Evolutionary conservation across 768 basidiomycete species (phyloP), one percentile per base, ranked within the genome.

Genomic region (Mycena latifolia): DNA sequence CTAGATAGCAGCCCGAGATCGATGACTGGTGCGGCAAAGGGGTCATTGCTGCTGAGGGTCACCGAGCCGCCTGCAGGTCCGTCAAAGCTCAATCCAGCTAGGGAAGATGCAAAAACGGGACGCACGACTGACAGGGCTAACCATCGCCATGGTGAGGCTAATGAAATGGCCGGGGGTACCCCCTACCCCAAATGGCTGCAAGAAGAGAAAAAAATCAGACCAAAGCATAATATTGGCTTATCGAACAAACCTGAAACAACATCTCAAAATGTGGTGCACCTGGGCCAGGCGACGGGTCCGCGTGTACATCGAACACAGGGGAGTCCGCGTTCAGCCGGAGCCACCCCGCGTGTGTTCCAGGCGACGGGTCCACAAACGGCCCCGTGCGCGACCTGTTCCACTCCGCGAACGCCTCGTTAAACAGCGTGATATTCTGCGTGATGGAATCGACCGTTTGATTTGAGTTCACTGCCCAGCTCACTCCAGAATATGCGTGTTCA

Each of bases 351-450:
- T 48, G 20, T 3, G 46, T 31, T 5, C 57, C 57, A 3, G 57
- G 47, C 14, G 3, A 7, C 0, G 57, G 20, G 25, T 50, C 46
- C 0, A 50, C 47, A 7, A 59, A 48, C 12, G 57, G 57, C 11
- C 57, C 57, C 33, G 57, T 59, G 47, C 22, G 57, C 46, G 57
- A 59, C 37, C 2, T 50, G 14, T 59, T 59, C 57, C 57, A 59
- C 50, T n/a, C n/a, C n/a, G n/a, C n/a, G n/a, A n/a, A n/a, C n/a
- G n/a, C n/a, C n/a, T n/a, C n/a, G n/a, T n/a, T 59, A 29, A 28
- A 59, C 33, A 14, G 22, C 22, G 33, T 28, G n/a, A 33, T 14
- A 59, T 59, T 50, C 11, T 24, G 28, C 12, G 28, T 33, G 27
- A 59, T 25, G 3, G 46, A 35, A 22, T 59, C 57, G 47, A 39